phyloP scores from a whole-genome alignment of 1,284 basidiomycete species.

The Caloboletus inedulis region DNA sequence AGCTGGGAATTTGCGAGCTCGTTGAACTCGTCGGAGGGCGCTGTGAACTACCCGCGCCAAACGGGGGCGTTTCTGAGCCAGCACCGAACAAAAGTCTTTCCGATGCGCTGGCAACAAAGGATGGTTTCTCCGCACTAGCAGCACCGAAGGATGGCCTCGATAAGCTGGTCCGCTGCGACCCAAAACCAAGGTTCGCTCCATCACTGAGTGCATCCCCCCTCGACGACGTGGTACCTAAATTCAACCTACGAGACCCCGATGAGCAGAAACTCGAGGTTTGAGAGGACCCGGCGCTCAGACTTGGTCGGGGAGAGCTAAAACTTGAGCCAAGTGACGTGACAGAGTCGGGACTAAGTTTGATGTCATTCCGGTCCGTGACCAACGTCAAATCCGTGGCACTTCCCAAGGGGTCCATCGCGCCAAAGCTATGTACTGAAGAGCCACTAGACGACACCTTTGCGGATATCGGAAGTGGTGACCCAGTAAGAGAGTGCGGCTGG shows the following conservation, averaged over 20 bases:
- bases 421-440: slow-evolving; percentile 22
- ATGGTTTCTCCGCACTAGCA: slow-evolving; percentile 18
- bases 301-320: slow-evolving; percentile 28
- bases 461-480: slow-evolving; percentile 25
- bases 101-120: slow-evolving; percentile 10
- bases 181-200: slow-evolving; percentile 13
- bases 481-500: slow-evolving; percentile 27
- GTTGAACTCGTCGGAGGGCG: slow-evolving; percentile 14
- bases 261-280: slow-evolving; percentile 29
- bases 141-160: slow-evolving; percentile 24
- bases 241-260: slow-evolving; percentile 22
- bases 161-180: slow-evolving; percentile 24
- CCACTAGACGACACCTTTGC: slow-evolving; percentile 20
- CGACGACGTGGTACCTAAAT: slow-evolving; percentile 20
- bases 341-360: slow-evolving; percentile 26
- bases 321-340: slow-evolving; percentile 26
- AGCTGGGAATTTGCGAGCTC: slow-evolving; percentile 14
- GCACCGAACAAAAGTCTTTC: slow-evolving; percentile 19
- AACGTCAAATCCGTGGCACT: slow-evolving; percentile 20
- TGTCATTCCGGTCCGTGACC: slow-evolving; percentile 28
- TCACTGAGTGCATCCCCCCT: slow-evolving; percentile 23
- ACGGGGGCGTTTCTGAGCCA: slow-evolving; percentile 11
- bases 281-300: slow-evolving; percentile 27
- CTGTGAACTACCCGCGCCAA: slow-evolving; percentile 17
- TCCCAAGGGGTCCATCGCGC: slow-evolving; percentile 15